Base-by-base conservation (phyloP, 768 basidiomycete genomes). In the Russula abietina region DNA sequence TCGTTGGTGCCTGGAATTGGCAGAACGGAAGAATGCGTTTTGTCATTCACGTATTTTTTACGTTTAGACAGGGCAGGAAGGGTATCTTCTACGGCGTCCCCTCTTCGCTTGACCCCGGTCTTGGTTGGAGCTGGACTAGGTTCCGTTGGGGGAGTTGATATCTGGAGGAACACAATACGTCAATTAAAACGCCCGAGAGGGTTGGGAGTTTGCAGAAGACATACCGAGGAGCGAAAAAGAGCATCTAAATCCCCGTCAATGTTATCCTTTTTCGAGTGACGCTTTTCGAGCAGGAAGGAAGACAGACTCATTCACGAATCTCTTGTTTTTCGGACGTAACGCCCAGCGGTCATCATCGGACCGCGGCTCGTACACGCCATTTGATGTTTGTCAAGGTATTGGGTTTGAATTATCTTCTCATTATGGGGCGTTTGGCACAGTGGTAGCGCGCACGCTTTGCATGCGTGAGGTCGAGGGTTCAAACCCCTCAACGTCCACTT, bases 161-260 rank as follows among this genome's bases (percentile, higher is more conserved):
- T 38, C 59, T 59, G 28, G 14, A 32, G 12, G 38, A n/a, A n/a
- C 33, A 46, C 17, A 30, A 55, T 24, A 22, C 17, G 2, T n/a
- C 45, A 1, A 39, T 60, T 32, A 46, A 46, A 46, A 16, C 11
- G 19, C 43, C 49, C 17, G 33, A n/a, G 16, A 22, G 45, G 30
- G 30, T 28, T n/a, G 16, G 32, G 46, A 9, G n/a, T 12, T 24
- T 5, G 26, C 28, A 41, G 24, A 26, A 33, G 46, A 71, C 81
- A 66, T 64, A 84, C 85, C 64, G 80, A 79, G 41, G 79, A 70
- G 33, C 78, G 78, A 70, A 91, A 88, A 32, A 91, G 68, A 28
- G 79, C 77, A 68, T 89, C 86, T 10, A 91, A 77, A 51, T 86
- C 87, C 4, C 73, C 71, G 62, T 88, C 87, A 45, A 85, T 73